phyloP scores from a whole-genome alignment of 352 stramenopile genomes.

The Phytopythium oedochilum region DNA sequence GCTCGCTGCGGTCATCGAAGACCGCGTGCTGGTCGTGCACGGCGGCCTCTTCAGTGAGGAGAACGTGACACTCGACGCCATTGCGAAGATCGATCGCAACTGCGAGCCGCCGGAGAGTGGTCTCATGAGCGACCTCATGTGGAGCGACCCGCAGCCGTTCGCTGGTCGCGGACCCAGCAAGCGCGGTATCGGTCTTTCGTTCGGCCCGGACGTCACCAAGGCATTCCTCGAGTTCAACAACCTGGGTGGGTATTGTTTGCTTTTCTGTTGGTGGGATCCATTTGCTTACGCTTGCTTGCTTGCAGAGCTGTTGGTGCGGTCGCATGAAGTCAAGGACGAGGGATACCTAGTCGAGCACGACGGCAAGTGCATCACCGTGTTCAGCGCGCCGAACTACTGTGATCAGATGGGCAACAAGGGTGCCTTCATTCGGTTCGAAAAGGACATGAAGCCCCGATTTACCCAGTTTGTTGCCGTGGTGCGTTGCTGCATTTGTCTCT shows the following conservation, averaged over 20 bases:
- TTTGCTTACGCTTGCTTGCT: neutral
- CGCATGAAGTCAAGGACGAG: conserved; percentile 99
- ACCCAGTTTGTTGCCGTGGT: conserved; percentile 94
- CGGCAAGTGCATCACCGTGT: conserved; percentile 99
- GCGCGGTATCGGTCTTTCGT: conserved; percentile 95
- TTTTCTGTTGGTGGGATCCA: neutral
- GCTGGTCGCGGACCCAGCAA: conserved; percentile 93
- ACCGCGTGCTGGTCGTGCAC: conserved; percentile 97
- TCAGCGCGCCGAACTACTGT: conserved; percentile 99
- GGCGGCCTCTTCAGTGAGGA: conserved; percentile 95
- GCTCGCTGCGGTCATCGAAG: conserved; percentile 91
- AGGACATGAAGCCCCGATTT: conserved; percentile 93
- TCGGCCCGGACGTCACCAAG: conserved; percentile 97
- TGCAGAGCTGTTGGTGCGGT: conserved; percentile 94
- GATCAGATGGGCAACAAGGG: conserved; percentile 99
- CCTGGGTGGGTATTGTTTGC: conserved; percentile 56
- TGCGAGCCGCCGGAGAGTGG: conserved; percentile 93
- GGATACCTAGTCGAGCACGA: conserved; percentile 99
- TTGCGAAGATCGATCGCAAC: conserved; percentile 95
- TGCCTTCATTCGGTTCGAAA: conserved; percentile 98
- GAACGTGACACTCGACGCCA: conserved; percentile 92
- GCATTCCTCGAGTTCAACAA: conserved; percentile 96
- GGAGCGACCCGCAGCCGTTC: conserved; percentile 97
- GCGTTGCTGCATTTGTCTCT: conserved; percentile 9
- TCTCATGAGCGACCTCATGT: conserved; percentile 91